Evolutionary conservation across 1,139 yeast species (phyloP), one percentile per base, ranked within the genome.

Genomic region (Saccharomyces hybrid): DNA sequence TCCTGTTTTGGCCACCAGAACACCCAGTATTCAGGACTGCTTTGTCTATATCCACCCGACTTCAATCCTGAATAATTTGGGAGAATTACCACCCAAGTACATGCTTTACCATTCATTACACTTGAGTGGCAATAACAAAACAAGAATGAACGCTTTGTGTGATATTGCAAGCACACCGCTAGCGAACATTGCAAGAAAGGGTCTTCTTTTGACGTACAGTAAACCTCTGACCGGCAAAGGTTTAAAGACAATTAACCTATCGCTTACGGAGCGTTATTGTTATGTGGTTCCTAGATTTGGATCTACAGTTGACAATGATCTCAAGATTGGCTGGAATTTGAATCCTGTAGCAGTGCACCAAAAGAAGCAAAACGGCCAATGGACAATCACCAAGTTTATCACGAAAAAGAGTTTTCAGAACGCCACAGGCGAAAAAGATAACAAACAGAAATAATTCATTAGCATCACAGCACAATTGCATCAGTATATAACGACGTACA

Each of bases 211-310:
- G 51, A 83, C 93, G 0, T 91, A 86, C 69, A 89, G 97, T 41
- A 91, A 91, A 66, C 98, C 98, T 0, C 73, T 91, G 56, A 61
- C 65, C 2, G 96, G 96, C 0, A 87, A 88, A 54, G 97, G 97
- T 3, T 83, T 88, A 63, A 95, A 90, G 1, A 95, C 96, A 1
- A 85, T 84, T 64, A 75, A 77, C 61, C 64, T 88, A 20, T 73
- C 81, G 1, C 74, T 87, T 0, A 80, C 82, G 1, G 84, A 82
- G 62, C 75, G 97, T 61, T 93, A 87, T 64, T 88, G 96, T 61
- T 90, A 89, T 72, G 97, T 91, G 26, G 85, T 90, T 49, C 98
- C 98, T 0, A 73, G 97, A 55, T 83, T 88, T 68, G 98, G 98
- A 8, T 91, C 96, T 9, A 79, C 84, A 6, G 76, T 86, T 47